Base-by-base conservation (phyloP, 345 rosid genomes). In the Eucalyptus viminalis region DNA sequence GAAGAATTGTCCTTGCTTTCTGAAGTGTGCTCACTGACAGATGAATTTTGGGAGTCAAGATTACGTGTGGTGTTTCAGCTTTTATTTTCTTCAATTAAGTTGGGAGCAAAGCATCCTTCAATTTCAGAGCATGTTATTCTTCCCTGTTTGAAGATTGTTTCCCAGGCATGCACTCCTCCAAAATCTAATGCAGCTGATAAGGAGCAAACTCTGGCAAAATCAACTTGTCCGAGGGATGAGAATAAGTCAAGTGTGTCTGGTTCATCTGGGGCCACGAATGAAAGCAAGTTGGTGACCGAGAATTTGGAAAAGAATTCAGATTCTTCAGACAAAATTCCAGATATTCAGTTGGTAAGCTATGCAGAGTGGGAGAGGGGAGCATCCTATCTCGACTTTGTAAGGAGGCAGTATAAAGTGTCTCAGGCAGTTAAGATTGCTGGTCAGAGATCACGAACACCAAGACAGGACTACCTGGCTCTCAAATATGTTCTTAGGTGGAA, bases 351-450 rank as follows among this genome's bases (percentile, higher is more conserved):
- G 87, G 92, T 98, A 50, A 98, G 99, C 94, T 98, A 95, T 92
- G 93, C 96, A 50, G 99, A 98, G 92, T 98, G 99, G 99, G 99
- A 97, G 91, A 95, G 93, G 91, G 99, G 99, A 91, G 98, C 99
- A 89, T 94, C 99, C 29, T 98, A 98, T 93, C 94, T 98, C 88
- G 99, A 98, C 91, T 98, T 98, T 95, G 99, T 98, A 89, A 95
- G 99, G 94, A 96, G 99, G 93, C 98, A 97, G 90, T 97, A 96
- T 93, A 97, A 95, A 92, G 99, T 94, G 87, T 96, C 96, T 90
- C 99, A 96, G 92, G 92, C 94, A 50, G 93, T 94, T 87, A 97
- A 94, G 92, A 93, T 93, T 92, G 91, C 91, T 49, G 94, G 94
- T 88, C 98, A 93, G 93, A 96, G 94, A 92, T 94, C 97, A 89